Conservation (phyloP, 352 stramenopile genomes). For the Elongisporangium prolatum region DNA sequence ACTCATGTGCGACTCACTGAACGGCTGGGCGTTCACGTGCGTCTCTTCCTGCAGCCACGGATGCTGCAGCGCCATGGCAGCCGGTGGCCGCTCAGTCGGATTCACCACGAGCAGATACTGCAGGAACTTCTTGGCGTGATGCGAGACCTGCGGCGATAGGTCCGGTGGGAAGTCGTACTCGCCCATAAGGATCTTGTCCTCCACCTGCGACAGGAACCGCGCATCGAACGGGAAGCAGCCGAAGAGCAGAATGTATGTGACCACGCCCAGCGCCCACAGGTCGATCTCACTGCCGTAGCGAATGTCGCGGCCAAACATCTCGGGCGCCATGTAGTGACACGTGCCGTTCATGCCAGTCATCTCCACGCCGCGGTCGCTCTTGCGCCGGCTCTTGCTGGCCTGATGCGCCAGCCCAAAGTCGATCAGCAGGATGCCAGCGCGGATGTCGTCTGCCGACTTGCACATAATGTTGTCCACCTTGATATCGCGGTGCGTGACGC, state of each 20-base stretch:
- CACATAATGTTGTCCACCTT: slow-evolving; percentile 85
- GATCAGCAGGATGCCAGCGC: slow-evolving; percentile 60
- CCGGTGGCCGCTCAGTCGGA: slow-evolving; percentile 50
- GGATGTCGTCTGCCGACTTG: slow-evolving; percentile 28
- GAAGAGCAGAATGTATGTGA: slow-evolving; percentile 73
- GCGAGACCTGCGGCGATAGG: slow-evolving; percentile 44
- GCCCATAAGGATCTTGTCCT: slow-evolving; percentile 75
- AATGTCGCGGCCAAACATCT: slow-evolving; percentile 67
- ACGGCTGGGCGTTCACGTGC: slow-evolving; percentile 17
- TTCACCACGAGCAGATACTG: slow-evolving; percentile 65
- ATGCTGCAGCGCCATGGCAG: slow-evolving; percentile 56
- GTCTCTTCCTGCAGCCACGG: slow-evolving; percentile 60
- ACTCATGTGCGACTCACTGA: slow-evolving; percentile 44
- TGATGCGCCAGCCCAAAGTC: slow-evolving; percentile 77
- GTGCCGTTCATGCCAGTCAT: slow-evolving; percentile 84
- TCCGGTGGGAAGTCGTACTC: slow-evolving; percentile 55
- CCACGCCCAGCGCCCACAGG: slow-evolving; percentile 73
- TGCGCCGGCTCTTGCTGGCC: background rate
- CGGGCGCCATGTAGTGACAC: slow-evolving; percentile 80
- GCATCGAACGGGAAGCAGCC: slow-evolving; percentile 72
- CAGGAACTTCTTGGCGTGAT: slow-evolving; percentile 73
- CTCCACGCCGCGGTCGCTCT: slow-evolving; percentile 15
- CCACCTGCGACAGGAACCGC: slow-evolving; percentile 75
- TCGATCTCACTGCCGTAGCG: slow-evolving; percentile 65
- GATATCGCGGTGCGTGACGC: slow-evolving; percentile 79